These are phyloP conservation scores for Xerocomus nothofagi DNA, from an alignment of 1,284 basidiomycete species.

Conservation along the genomic window DNA sequence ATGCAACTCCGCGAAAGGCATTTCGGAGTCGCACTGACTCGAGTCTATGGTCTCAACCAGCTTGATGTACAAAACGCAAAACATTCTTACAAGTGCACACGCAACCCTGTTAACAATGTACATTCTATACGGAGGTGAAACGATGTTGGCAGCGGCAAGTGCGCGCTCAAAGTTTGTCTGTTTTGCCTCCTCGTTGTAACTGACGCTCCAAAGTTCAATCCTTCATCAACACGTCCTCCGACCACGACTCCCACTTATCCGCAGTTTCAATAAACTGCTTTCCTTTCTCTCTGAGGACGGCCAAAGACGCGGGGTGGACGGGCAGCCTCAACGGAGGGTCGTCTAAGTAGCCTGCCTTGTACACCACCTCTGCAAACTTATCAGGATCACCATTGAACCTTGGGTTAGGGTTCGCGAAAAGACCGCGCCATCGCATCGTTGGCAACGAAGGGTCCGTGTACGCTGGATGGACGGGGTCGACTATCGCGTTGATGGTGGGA, in stretches of 20 bases:
- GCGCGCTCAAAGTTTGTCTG: background rate
- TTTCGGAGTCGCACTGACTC: too few species aligned
- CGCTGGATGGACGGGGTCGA: conserved; percentile 18
- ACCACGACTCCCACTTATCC: conserved; percentile 32
- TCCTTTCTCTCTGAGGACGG: conserved; percentile 11
- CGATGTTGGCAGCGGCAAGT: background rate
- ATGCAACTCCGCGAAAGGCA: background rate
- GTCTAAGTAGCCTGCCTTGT: conserved; percentile 17
- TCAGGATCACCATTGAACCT: conserved; percentile 19
- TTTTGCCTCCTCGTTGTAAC: background rate
- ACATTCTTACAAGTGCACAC: too few species aligned
- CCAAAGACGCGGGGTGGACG: conserved; percentile 21
- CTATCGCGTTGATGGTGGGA: background rate
- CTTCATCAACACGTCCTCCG: conserved; percentile 23
- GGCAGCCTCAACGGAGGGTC: conserved; percentile 32
- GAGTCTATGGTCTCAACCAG: too few species aligned
- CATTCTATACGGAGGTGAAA: background rate
- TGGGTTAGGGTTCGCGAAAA: background rate
- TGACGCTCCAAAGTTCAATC: background rate
- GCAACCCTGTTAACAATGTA: background rate
- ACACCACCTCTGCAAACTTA: conserved; percentile 21
- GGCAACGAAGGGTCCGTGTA: conserved; percentile 14
- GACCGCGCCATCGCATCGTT: background rate
- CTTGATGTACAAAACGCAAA: too few species aligned
- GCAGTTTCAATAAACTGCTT: conserved; percentile 17